These are phyloP conservation scores for Rhododendron ovatum DNA, from an alignment of 148 eudicot species.

Conservation along the genomic window DNA sequence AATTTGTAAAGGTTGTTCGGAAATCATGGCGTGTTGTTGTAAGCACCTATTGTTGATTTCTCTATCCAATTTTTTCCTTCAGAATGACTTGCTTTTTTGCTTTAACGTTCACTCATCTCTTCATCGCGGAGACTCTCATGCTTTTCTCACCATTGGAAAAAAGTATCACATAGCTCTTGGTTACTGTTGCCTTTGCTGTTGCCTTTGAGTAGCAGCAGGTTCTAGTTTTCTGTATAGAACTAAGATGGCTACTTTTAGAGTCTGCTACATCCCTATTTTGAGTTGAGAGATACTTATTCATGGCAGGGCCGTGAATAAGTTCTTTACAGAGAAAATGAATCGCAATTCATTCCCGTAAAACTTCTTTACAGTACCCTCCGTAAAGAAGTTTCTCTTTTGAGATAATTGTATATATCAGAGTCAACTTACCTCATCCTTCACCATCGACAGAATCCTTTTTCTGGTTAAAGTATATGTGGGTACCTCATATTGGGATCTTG, in stretches of 20 bases:
- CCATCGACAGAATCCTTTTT: neutral
- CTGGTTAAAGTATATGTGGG: no score
- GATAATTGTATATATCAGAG: neutral
- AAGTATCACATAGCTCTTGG: neutral
- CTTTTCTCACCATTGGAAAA: neutral
- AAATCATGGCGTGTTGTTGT: neutral
- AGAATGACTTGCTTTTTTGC: neutral
- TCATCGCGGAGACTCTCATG: neutral
- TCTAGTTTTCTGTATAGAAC: neutral
- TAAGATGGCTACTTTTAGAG: neutral
- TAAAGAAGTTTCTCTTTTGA: no score
- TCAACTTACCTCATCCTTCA: neutral
- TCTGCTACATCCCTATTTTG: neutral
- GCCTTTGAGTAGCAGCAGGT: neutral
- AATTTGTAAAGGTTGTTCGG: neutral
- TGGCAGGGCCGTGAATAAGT: no score
- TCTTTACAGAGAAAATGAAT: no score
- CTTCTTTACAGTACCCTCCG: no score
- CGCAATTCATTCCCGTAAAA: no score
- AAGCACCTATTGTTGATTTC: neutral
- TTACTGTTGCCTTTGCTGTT: neutral
- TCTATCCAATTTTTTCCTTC: neutral
- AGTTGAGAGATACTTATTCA: neutral
- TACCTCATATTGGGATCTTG: no score
- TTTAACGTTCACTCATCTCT: neutral